phyloP scores from a whole-genome alignment of 768 basidiomycete genomes.

The Glaciozyma martinii region DNA sequence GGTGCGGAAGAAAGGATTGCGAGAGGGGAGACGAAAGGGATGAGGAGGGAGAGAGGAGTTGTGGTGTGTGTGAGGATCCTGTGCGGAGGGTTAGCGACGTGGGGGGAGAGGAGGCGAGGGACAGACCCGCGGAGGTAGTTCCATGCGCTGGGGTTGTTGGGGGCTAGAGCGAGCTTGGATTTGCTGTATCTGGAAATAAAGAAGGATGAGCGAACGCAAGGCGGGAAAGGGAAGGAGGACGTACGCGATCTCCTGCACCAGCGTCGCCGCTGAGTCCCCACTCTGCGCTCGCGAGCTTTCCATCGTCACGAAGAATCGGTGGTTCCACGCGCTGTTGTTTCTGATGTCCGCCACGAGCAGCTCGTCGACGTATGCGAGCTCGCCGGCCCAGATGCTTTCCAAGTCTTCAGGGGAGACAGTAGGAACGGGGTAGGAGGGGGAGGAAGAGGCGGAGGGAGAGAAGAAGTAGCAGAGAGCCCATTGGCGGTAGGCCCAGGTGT shows the following conservation, averaged over 20 bases:
- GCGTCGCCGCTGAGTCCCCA: conserved; percentile 52
- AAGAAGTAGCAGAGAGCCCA: conserved; percentile 78
- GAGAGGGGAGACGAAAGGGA: conserved; percentile 60
- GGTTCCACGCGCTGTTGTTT: conserved; percentile 98
- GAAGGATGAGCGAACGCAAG: neutral
- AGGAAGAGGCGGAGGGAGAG: conserved; percentile 6
- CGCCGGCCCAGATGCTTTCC: conserved; percentile 50
- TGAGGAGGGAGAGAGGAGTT: conserved; percentile 51
- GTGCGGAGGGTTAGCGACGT: neutral
- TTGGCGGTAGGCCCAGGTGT: conserved; percentile 97
- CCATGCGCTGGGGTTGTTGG: conserved; percentile 93
- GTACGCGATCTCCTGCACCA: conserved; percentile 66
- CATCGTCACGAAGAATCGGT: conserved; percentile 81
- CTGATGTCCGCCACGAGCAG: conserved; percentile 68
- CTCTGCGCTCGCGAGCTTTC: conserved; percentile 46
- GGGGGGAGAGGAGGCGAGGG: neutral
- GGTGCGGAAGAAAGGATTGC: conserved; percentile 36
- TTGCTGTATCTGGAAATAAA: conserved; percentile 59
- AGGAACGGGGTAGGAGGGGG: neutral
- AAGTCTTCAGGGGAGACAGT: neutral
- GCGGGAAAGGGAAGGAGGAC: conserved; percentile 38
- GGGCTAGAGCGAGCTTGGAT: conserved; percentile 69
- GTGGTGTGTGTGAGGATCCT: conserved; percentile 57
- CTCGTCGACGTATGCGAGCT: conserved; percentile 63
- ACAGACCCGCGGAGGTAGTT: conserved; percentile 72